A percentile compares a stretch with the other conserved stretches of the same genome.
Evolutionary conservation across 352 stramenopile species (phyloP).

Genomic region (Globisporangium splendens): DNA sequence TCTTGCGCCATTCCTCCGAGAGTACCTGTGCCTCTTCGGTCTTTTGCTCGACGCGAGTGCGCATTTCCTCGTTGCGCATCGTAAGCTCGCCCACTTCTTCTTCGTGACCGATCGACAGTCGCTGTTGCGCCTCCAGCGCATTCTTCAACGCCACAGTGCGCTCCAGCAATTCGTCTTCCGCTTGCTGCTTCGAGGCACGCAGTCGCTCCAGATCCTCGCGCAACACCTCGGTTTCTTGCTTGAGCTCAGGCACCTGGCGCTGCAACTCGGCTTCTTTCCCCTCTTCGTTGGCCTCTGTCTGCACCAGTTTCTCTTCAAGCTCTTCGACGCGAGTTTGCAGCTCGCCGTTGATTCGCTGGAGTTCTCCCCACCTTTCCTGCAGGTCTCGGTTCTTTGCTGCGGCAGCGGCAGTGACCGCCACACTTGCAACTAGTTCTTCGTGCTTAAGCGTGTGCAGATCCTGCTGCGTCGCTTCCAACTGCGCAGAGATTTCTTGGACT

Average conservation of each 20-base stretch:
- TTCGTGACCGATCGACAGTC: constrained; percentile 35
- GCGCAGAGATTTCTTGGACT: constrained; percentile 52
- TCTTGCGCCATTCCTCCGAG: constrained; percentile 31
- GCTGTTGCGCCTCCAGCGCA: constrained; percentile 39
- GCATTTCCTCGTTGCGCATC: constrained; percentile 55
- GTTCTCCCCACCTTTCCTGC: constrained; percentile 46
- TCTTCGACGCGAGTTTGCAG: constrained; percentile 61
- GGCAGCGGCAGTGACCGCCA: constrained; percentile 38
- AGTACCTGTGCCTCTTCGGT: constrained; percentile 30
- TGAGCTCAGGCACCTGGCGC: constrained; percentile 43
- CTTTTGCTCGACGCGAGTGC: constrained; percentile 36
- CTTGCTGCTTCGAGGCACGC: constrained; percentile 39
- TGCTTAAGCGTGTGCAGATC: constrained; percentile 43
- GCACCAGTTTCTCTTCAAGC: constrained; percentile 40
- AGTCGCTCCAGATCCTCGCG: constrained; percentile 48
- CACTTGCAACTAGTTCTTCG: constrained; percentile 41
- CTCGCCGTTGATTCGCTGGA: constrained; percentile 48
- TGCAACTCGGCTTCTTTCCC: constrained; percentile 46
- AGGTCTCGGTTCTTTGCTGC: constrained; percentile 55
- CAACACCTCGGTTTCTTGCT: constrained; percentile 42
- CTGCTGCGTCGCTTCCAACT: constrained; percentile 42
- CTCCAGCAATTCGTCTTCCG: constrained; percentile 47
- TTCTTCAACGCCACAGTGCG: constrained; percentile 37
- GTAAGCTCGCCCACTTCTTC: constrained; percentile 36
- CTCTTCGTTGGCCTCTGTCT: constrained; percentile 31